These are phyloP conservation scores for Lepidopterella palustris DNA, from an alignment of 495 filamentous ascomycete species.

Conservation along the genomic window DNA sequence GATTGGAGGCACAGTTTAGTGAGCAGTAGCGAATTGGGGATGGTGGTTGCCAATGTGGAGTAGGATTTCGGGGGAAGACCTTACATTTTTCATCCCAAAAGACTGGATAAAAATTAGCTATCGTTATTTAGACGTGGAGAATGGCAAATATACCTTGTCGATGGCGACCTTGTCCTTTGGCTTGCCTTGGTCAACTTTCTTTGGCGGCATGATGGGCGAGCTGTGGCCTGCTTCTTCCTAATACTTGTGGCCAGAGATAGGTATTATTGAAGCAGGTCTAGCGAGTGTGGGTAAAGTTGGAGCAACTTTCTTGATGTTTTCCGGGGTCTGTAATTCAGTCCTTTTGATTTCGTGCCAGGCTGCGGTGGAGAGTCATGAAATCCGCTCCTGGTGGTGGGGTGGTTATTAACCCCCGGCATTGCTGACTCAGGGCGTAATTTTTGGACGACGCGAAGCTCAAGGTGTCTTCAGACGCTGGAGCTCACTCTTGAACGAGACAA, in stretches of 20 bases:
- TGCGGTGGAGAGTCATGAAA: slow-evolving; percentile 15
- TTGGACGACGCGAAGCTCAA: slow-evolving; percentile 15
- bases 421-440: slow-evolving; percentile 6
- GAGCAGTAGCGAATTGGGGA: slow-evolving; percentile 8
- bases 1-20: too few species aligned
- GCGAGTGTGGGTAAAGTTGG: slow-evolving; percentile 18
- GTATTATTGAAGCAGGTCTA: neutral
- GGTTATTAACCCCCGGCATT: neutral
- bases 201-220: slow-evolving; percentile 75
- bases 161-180: slow-evolving; percentile 64
- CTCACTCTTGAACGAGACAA: neutral
- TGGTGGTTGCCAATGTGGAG: neutral
- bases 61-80: slow-evolving; percentile 24
- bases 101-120: slow-evolving; percentile 46
- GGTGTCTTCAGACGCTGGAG: slow-evolving; percentile 17
- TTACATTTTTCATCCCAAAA: slow-evolving; percentile 97
- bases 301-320: too few species aligned
- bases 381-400: slow-evolving; percentile 9
- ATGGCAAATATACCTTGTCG: slow-evolving; percentile 57
- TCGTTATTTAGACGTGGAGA: slow-evolving; percentile 4
- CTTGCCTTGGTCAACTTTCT: slow-evolving; percentile 71
- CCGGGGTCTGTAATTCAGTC: too few species aligned
- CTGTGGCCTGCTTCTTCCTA: slow-evolving; percentile 3
- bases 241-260: slow-evolving; percentile 2
- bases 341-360: slow-evolving; percentile 11